These are phyloP conservation scores for Xylaria sp. DNA, from an alignment of 2,329 filamentous ascomycete species.

Conservation along the genomic window DNA sequence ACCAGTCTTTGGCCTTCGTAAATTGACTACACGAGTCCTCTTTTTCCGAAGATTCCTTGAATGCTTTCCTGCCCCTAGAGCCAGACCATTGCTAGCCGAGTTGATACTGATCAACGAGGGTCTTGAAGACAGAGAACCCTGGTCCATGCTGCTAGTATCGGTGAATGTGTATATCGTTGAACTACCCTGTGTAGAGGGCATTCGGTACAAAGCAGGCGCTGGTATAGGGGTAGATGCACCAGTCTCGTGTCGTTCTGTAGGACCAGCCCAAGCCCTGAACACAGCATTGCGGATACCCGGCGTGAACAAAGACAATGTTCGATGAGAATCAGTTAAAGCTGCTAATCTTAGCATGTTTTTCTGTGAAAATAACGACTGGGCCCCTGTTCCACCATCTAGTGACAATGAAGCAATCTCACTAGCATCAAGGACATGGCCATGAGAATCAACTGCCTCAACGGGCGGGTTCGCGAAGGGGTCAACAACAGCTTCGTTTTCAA, in stretches of 20 bases:
- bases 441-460: constrained; percentile 81
- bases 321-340: constrained; percentile 85
- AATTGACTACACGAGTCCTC: constrained; percentile 84
- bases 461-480: constrained; percentile 86
- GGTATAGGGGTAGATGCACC: constrained; percentile 58
- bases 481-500: constrained; percentile 68
- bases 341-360: constrained; percentile 90
- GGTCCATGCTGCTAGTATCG: constrained; percentile 71
- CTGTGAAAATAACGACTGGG: constrained; percentile 91
- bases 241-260: constrained; percentile 74
- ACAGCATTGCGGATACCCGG: constrained; percentile 90
- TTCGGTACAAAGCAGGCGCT: constrained; percentile 67
- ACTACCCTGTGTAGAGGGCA: constrained; percentile 68
- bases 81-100: constrained; percentile 70
- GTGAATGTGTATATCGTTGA: constrained; percentile 78
- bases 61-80: constrained; percentile 68
- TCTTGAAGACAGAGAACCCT: constrained; percentile 72
- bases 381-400: constrained; percentile 81
- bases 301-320: constrained; percentile 90
- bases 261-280: constrained; percentile 90
- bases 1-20: constrained; percentile 71
- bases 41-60: constrained; percentile 75
- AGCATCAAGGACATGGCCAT: constrained; percentile 79
- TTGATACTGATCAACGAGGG: constrained; percentile 72
- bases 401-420: constrained; percentile 80